Conservation (phyloP, 495 filamentous ascomycete species). For the Letharia lupina region DNA sequence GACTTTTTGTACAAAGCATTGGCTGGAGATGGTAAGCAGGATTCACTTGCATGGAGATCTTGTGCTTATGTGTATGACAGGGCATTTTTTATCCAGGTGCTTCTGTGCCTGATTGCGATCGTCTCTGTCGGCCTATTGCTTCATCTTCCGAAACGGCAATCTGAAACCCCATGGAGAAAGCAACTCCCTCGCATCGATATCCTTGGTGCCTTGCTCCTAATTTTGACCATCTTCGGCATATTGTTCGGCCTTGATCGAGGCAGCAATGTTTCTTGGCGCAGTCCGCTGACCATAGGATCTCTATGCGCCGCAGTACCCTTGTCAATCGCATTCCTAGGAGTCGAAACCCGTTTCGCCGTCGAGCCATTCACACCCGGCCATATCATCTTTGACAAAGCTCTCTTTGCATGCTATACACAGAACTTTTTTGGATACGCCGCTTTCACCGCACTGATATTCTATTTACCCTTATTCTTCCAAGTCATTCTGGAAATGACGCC, state of each 20-base stretch:
- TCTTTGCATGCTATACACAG: slow-evolving; percentile 16
- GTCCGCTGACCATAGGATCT: slow-evolving; percentile 10
- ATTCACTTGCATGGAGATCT: neutral
- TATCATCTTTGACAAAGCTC: slow-evolving; percentile 20
- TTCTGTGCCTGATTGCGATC: slow-evolving; percentile 13
- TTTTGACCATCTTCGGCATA: slow-evolving; percentile 6
- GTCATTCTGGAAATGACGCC: slow-evolving; percentile 14
- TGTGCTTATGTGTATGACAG: slow-evolving; percentile 1
- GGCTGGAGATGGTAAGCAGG: slow-evolving; percentile 22
- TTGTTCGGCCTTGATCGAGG: slow-evolving; percentile 19
- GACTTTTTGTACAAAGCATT: slow-evolving; percentile 15
- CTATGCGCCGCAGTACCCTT: slow-evolving; percentile 12
- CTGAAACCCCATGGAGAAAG: slow-evolving; percentile 20
- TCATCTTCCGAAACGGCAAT: slow-evolving; percentile 13
- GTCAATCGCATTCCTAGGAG: slow-evolving; percentile 4
- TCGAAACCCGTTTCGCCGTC: slow-evolving; percentile 15
- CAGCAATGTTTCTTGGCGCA: slow-evolving; percentile 17
- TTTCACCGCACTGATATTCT: slow-evolving; percentile 14
- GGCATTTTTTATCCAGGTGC: slow-evolving; percentile 18
- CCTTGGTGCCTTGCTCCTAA: slow-evolving; percentile 15
- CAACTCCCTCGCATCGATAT: slow-evolving; percentile 20
- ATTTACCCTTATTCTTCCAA: slow-evolving; percentile 16
- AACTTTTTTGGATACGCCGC: slow-evolving; percentile 17
- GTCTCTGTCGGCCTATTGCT: slow-evolving; percentile 7
- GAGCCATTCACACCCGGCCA: slow-evolving; percentile 21